Conservation (phyloP, 306 rosid genomes). For the Medicago arabica region DNA sequence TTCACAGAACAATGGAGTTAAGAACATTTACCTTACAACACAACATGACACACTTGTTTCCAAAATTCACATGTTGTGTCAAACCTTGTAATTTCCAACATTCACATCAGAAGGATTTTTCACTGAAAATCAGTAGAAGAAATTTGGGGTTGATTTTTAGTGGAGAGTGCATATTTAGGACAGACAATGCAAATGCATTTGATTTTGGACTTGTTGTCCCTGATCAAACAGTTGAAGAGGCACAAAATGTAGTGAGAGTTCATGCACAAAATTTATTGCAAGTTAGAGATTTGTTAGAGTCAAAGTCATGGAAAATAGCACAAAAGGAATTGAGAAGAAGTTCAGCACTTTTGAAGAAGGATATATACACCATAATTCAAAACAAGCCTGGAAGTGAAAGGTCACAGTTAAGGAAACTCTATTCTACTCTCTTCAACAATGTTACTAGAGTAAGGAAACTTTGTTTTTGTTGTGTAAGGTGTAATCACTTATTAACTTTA, state of each 20-base stretch:
- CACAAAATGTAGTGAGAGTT: constrained; percentile 47
- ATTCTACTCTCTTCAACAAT: constrained; percentile 66
- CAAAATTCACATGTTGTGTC: constrained; percentile 49
- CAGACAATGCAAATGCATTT: constrained; percentile 50
- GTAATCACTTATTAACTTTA: too few species aligned
- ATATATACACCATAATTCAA: constrained; percentile 68
- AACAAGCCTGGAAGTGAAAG: constrained; percentile 68
- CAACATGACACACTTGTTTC: constrained; percentile 42
- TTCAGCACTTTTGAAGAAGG: constrained; percentile 62
- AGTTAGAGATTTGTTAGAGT: constrained; percentile 60
- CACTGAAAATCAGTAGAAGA: constrained; percentile 44
- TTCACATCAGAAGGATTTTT: constrained; percentile 29
- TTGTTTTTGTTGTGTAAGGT: too few species aligned
- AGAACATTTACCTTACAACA: constrained; percentile 47
- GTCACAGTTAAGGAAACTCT: constrained; percentile 69
- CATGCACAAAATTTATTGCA: constrained; percentile 47
- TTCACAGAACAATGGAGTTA: constrained; percentile 47
- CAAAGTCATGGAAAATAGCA: constrained; percentile 66
- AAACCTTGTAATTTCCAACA: constrained; percentile 32
- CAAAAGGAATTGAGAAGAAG: constrained; percentile 60
- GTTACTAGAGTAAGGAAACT: constrained; percentile 40
- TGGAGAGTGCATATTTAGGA: constrained; percentile 24
- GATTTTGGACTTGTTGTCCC: constrained; percentile 54
- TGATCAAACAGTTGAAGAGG: constrained; percentile 47
- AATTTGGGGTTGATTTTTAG: constrained; percentile 28